Percentiles rank a stretch among this genome's conserved stretches.
Conservation (phyloP, 495 filamentous ascomycete genomes). For the Aspergillus sclerotioniger region DNA sequence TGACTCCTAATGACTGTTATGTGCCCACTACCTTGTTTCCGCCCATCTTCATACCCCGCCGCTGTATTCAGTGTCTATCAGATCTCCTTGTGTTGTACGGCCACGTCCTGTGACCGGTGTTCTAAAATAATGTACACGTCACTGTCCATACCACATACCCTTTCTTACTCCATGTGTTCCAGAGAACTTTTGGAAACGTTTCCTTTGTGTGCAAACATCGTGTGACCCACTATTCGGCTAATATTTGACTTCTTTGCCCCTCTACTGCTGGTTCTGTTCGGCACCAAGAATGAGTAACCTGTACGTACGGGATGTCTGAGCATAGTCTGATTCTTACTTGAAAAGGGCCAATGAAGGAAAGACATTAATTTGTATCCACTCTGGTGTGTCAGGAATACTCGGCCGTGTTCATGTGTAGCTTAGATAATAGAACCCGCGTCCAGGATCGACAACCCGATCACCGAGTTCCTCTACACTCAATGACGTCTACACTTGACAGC, state of each 20-base stretch:
- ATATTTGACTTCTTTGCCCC: conserved; percentile 9
- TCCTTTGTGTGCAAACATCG: conserved; percentile 7
- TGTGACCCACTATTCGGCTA: conserved; percentile 1
- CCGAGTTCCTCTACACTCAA: too few species aligned
- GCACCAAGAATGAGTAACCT: background rate
- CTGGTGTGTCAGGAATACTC: too few species aligned
- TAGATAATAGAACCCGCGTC: too few species aligned
- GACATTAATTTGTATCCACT: too few species aligned
- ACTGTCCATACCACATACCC: conserved; percentile 19
- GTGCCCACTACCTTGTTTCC: conserved; percentile 19
- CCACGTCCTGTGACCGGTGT: background rate
- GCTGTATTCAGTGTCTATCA: conserved; percentile 17
- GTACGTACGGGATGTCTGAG: background rate
- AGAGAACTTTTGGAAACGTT: conserved; percentile 6
- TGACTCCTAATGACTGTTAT: conserved; percentile 37
- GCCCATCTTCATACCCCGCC: conserved; percentile 19
- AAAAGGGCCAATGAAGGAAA: background rate
- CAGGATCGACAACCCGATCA: too few species aligned
- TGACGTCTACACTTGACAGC: too few species aligned
- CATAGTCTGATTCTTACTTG: background rate
- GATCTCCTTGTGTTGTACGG: conserved; percentile 3
- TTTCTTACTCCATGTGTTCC: conserved; percentile 14
- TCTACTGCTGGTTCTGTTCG: conserved; percentile 7
- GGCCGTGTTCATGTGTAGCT: too few species aligned
- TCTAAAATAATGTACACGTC: conserved; percentile 10